Base-by-base conservation (phyloP, 352 stramenopile genomes). In the Phytophthora multivora region DNA sequence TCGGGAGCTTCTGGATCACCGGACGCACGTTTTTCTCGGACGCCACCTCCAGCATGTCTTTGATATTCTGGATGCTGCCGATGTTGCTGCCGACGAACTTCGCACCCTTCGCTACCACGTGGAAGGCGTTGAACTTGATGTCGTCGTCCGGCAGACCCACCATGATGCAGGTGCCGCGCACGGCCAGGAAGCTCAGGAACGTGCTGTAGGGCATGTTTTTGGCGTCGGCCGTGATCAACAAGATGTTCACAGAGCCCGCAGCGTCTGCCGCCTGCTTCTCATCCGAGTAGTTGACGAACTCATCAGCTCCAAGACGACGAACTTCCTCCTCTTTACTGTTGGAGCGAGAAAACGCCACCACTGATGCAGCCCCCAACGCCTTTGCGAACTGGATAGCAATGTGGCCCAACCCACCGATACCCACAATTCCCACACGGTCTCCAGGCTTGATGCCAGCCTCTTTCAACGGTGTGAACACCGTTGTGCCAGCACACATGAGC, bases 161-260 rank as follows among this genome's bases (percentile, higher is more conserved):
- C 33, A 94, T 59, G 12, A 90, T 62, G 51, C 65, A 59, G 33
- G 38, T 52, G 33, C 33, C 53, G 15, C 42, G 53, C 0, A 61
- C 53, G 2, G 53, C 51, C 15, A 96, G 55, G 19, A 90, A 64
- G 8, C 59, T 59, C 56, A 89, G 43, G 54, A 86, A 84, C 2
- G 59, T 48, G 18, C 65, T 59, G 49, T 87, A 71, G n/a, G 67
- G 66, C 66, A 75, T 66, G 50, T 86, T 62, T 43, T 60, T 73
- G 26, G 84, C 76, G 18, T 83, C 51, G 8, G 88, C 71, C 18
- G 87, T 93, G 52, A 89, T 63, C 11, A 96, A 25, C 43, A 96
- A 70, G 16, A 90, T 43, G 68, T 95, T 71, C 33, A 93, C 66
- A 7, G 55, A 81, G 23, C 49, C 15, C 9, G 25, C 46, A 7